Base-by-base conservation (phyloP, 2,329 filamentous ascomycete genomes). In the Neophaeococcomyces mojaviensis region DNA sequence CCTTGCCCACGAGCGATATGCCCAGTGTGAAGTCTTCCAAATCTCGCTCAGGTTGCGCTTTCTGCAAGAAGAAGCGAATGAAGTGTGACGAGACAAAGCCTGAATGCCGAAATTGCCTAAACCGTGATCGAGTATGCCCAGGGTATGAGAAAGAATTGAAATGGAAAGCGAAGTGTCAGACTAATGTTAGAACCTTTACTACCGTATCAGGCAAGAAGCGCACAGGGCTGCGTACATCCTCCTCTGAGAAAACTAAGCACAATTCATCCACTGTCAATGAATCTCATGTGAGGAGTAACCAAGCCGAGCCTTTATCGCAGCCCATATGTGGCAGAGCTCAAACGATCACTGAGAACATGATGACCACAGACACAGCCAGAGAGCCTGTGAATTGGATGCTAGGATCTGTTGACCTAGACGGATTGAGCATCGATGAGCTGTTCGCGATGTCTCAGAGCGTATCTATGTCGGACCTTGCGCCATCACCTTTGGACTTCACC, bases 51-150 rank as follows among this genome's bases (percentile, higher is more conserved):
- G 35, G 35, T 10, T 38, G 35, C 16, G 18, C 7, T 4, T 38
- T 38, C 16, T 38, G 35, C 35, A 38, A 38, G 18, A 16, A 18
- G 8, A 38, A 38, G 16, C 35, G 49, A 16, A 45, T 61, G 9
- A 61, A 61, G 45, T 61, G 59, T 38, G 57, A 61, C 43, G 57
- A 61, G 34, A 52, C 53, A 3, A 48, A 38, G 33, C 59, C 59
- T 3, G 24, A 48, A 28, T 61, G 59, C 39, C 49, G 47, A 13
- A 55, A 47, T 37, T 61, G 58, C 31, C 44, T 48, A 6, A 48
- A 52, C 13, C 50, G 57, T 13, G 57, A 56, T 24, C 48, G 56
- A 18, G 36, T 48, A 26, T 61, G 59, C 45, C 35, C 35, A 6
- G 35, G 35, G 18, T 38, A 38, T 20, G 12, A 38, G 35, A 16